Base-by-base conservation (phyloP, 1,139 yeast species). In the Arxiozyma telluris region DNA sequence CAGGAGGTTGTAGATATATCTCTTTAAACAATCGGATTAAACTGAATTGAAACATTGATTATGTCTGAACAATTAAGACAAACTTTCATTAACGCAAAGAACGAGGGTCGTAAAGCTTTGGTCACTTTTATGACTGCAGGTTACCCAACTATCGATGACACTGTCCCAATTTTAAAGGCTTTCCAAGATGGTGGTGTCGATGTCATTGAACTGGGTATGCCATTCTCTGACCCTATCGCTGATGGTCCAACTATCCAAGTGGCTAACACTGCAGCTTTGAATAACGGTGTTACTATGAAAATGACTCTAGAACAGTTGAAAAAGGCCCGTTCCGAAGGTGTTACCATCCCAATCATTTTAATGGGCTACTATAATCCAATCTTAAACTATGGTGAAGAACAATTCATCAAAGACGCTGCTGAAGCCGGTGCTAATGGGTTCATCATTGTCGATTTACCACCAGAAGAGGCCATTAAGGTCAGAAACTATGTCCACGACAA, bases 361-460 rank as follows among this genome's bases (percentile, higher is more conserved):
- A 93, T 93, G 99, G 99, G 99, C 54, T 93, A 93, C 78, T 93
- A 90, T 75, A 93, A 93, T 72, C 99, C 99, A 21, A 83, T 93
- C 59, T 70, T 89, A 71, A 85, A 80, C 63, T 93, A 85, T 68
- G 98, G 98, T 52, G 98, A 93, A 73, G 84, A 84, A 64, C 77
- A 81, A 69, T 77, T 93, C 74, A 81, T 90, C 58, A 74, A 77
- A 59, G 96, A 87, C 61, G 81, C 95, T 15, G 83, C 83, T 51
- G 77, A 75, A 30, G 96, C 93, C 1, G 99, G 99, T 58, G 98
- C 93, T 52, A 90, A 88, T 67, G 99, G 98, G 39, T 93, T 86
- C 71, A 84, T 93, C 64, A 81, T 93, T 54, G 98, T 93, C 45
- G 99, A 93, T 72, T 77, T 93, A 65, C 99, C 98, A 52, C 98